Base-by-base conservation (phyloP, 2,329 filamentous ascomycete species). In the Phaeosphaeriaceae sp. region DNA sequence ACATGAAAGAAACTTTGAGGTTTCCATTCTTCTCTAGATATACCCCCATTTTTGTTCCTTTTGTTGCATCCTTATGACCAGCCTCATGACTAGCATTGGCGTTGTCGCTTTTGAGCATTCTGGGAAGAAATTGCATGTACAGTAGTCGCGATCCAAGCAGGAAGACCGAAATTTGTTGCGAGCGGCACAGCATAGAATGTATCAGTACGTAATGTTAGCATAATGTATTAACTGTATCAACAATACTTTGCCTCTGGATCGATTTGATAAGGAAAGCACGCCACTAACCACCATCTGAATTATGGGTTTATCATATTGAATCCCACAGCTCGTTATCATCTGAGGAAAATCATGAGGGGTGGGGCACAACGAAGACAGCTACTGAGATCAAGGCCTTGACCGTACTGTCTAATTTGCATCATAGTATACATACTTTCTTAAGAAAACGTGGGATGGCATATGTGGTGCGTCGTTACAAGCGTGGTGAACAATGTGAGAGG, bases 1-100 rank as follows among this genome's bases (percentile, higher is more conserved):
- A n/a, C n/a, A n/a, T n/a, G n/a, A n/a, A 50, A 61, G 66, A 48
- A 74, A 75, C 55, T 40, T 40, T 40, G 17, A 40, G 35, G 35
- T 40, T 40, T 15, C 15, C 15, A n/a, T n/a, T 40, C 17, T 40
- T n/a, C 35, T 40, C 15, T 17, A n/a, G 35, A 40, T 40, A 40
- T 40, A 40, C 35, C 35, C 35, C 19, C 2, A 23, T 46, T 2
- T 13, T 49, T 17, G 28, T 49, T 49, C 22, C 22, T 32, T 49
- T 28, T 24, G 22, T 49, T 46, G 43, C 22, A 46, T 21, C 22
- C 19, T n/a, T n/a, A 21, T 23, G 43, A 21, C 22, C 43, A 46
- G 42, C 42, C 17, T 44, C 21, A 21, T 22, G 42, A 44, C 21
- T 44, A 8, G 35, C 13, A 17, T 40, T 40, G 35, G 17, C 3